A percentile compares a stretch with the other conserved stretches of the same genome.
Evolutionary conservation across 2,329 filamentous ascomycete species (phyloP).

Genomic region (Xylariaceae sp.): DNA sequence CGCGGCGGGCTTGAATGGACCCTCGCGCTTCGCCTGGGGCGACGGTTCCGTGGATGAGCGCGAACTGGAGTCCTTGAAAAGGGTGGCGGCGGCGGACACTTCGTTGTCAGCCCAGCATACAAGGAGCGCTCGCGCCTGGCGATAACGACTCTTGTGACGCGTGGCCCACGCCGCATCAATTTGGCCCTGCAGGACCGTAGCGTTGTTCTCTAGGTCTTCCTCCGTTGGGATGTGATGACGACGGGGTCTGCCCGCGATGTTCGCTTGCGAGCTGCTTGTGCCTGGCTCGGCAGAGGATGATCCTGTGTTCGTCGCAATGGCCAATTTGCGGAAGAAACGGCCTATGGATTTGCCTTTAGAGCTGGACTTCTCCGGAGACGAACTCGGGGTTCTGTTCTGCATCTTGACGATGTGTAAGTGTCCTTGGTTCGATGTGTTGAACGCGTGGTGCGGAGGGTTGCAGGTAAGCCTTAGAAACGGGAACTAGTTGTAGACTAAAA

Average conservation of each 20-base stretch:
- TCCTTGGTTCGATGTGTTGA: no score
- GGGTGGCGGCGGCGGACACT: neutral
- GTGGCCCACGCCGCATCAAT: constrained; percentile 9
- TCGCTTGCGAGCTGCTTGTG: neutral
- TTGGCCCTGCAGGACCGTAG: neutral
- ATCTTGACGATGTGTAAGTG: no score
- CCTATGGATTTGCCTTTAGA: constrained; percentile 1
- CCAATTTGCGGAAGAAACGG: constrained; percentile 8
- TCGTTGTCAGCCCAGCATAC: constrained; percentile 16
- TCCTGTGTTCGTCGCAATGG: neutral
- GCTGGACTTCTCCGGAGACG: neutral
- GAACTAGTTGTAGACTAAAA: no score
- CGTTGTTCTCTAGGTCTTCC: constrained; percentile 8
- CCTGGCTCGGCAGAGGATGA: neutral
- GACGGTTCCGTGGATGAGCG: neutral
- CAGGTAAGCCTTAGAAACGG: no score
- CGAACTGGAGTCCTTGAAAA: no score
- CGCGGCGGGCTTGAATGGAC: constrained; percentile 13
- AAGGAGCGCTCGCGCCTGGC: constrained; percentile 11
- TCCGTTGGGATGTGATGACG: neutral
- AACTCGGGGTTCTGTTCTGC: no score
- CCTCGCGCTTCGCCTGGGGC: neutral
- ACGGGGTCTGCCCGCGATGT: neutral
- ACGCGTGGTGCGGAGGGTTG: no score
- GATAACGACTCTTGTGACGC: constrained; percentile 15